These are phyloP conservation scores for Eucalyptus grandis DNA, from an alignment of 345 rosid species.

Conservation along the genomic window DNA sequence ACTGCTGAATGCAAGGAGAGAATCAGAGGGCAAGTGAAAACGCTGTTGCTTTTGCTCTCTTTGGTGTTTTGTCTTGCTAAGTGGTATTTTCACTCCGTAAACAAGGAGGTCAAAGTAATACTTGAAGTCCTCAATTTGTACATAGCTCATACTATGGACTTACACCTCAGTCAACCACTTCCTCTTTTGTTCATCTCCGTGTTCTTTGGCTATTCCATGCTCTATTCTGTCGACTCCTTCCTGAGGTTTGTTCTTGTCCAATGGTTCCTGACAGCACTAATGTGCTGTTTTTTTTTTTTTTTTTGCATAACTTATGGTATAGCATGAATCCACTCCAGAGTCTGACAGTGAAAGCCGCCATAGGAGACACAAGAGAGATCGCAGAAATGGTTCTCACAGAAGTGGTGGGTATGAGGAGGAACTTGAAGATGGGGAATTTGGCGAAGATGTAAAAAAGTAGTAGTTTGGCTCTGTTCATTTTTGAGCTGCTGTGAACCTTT, in stretches of 20 bases:
- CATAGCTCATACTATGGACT: background rate
- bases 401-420: conserved; percentile 36
- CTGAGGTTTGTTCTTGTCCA: background rate
- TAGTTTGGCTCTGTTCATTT: background rate
- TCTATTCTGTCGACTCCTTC: background rate
- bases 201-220: background rate
- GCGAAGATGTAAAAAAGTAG: conserved; percentile 14
- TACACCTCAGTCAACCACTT: background rate
- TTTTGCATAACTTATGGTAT: background rate
- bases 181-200: background rate
- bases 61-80: background rate
- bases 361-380: conserved; percentile 58
- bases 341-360: conserved; percentile 59
- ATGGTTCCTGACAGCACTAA: background rate
- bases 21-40: background rate
- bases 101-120: background rate
- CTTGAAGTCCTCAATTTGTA: background rate
- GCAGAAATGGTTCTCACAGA: conserved; percentile 32
- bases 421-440: conserved; percentile 88
- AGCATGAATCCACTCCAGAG: conserved; percentile 53
- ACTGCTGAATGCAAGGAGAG: background rate
- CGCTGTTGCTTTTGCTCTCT: background rate
- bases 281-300: background rate
- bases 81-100: background rate
- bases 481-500: background rate